phyloP scores from a whole-genome alignment of 1,284 basidiomycete genomes.

The Thelephora terrestris region DNA sequence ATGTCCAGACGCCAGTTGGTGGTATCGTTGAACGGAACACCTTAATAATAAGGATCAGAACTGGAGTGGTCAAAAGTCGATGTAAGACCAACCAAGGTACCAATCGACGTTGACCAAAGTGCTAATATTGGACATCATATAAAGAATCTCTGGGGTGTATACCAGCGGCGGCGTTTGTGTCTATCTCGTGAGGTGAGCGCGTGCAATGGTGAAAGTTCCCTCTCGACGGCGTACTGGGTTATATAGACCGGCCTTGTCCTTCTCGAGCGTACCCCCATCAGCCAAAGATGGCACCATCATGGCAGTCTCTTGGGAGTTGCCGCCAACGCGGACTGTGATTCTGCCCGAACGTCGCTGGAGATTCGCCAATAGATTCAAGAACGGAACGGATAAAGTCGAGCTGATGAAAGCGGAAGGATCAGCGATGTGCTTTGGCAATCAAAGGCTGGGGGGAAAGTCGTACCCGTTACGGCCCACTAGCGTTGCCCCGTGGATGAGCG shows the following conservation, averaged over 20 bases:
- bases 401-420: slow-evolving; percentile 18
- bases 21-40: slow-evolving; percentile 39
- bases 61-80: slow-evolving; percentile 2
- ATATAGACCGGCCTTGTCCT: slow-evolving; percentile 10
- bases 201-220: slow-evolving; percentile 9
- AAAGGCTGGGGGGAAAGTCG: slow-evolving; percentile 3
- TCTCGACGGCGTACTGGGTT: slow-evolving; percentile 10
- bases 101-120: slow-evolving; percentile 42
- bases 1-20: slow-evolving; percentile 34
- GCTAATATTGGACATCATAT: slow-evolving; percentile 49
- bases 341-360: slow-evolving; percentile 49
- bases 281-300: slow-evolving; percentile 16
- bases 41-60: slow-evolving; percentile 9
- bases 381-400: slow-evolving; percentile 44
- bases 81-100: slow-evolving; percentile 37
- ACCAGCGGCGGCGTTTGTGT: slow-evolving; percentile 49
- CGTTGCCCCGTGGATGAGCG: neutral
- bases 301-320: slow-evolving; percentile 66
- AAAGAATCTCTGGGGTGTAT: slow-evolving; percentile 47
- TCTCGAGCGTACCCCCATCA: slow-evolving; percentile 12
- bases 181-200: slow-evolving; percentile 7
- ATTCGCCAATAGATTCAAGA: slow-evolving; percentile 68
- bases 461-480: slow-evolving; percentile 19
- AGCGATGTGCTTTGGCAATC: neutral
- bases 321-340: slow-evolving; percentile 58